Evolutionary conservation across 2,329 filamentous ascomycete species (phyloP).

Genomic region (Diplodia intermedia): DNA sequence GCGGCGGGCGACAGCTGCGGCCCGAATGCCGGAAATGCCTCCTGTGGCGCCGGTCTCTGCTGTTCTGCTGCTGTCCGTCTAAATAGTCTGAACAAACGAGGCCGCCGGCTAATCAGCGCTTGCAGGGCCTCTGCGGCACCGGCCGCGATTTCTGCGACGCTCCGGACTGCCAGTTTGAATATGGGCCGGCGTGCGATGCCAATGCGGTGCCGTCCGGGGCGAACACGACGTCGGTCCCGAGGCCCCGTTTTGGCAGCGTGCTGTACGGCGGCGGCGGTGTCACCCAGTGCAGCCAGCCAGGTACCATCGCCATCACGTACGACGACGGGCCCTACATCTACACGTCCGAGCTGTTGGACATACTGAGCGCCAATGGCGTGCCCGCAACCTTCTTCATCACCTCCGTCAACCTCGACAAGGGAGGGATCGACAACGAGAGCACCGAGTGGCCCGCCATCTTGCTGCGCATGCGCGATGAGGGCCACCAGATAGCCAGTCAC

Average conservation of each 20-base stretch:
- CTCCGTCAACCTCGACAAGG: slow-evolving; percentile 63
- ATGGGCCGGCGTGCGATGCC: slow-evolving; percentile 20
- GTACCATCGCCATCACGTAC: slow-evolving; percentile 70
- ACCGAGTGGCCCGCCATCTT: slow-evolving; percentile 50
- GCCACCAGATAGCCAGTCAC: slow-evolving; percentile 63
- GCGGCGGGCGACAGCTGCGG: slow-evolving; percentile 21
- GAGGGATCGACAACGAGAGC: slow-evolving; percentile 54
- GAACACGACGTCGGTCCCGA: slow-evolving; percentile 61
- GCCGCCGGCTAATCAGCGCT: background rate
- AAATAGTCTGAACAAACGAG: background rate
- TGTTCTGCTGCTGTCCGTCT: slow-evolving; percentile 18
- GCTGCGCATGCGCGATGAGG: slow-evolving; percentile 56
- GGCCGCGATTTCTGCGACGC: slow-evolving; percentile 64
- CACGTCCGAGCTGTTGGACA: slow-evolving; percentile 67
- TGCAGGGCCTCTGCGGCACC: slow-evolving; percentile 55
- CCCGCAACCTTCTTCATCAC: slow-evolving; percentile 73
- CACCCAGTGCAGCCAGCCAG: slow-evolving; percentile 60
- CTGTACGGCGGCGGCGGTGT: slow-evolving; percentile 65
- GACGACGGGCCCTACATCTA: slow-evolving; percentile 71
- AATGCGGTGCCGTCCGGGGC: slow-evolving; percentile 62
- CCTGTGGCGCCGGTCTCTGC: slow-evolving; percentile 17
- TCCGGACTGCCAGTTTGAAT: slow-evolving; percentile 59
- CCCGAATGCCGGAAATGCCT: slow-evolving; percentile 11
- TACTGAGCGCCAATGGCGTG: slow-evolving; percentile 64
- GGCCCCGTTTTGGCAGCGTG: slow-evolving; percentile 62